Conservation (phyloP, 345 rosid genomes). For the Turritis glabra region DNA sequence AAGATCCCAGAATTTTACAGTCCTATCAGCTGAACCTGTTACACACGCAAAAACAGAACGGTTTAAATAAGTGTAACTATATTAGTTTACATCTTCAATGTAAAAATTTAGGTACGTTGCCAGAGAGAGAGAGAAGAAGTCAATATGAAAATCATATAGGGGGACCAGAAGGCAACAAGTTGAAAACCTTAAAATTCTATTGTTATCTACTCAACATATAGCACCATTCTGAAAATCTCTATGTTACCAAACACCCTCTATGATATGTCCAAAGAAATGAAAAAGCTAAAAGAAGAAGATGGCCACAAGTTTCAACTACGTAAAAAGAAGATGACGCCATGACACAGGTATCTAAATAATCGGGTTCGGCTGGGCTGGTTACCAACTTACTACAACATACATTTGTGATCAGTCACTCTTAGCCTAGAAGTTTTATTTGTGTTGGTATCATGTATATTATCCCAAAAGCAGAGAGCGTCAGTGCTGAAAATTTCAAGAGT, state of each 20-base stretch:
- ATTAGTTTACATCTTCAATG: neutral
- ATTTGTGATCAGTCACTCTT: slow-evolving; percentile 1
- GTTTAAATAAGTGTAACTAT: neutral
- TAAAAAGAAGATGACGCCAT: neutral
- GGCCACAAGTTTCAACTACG: neutral
- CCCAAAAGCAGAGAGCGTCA: neutral
- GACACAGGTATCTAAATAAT: slow-evolving; percentile 3
- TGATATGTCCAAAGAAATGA: slow-evolving; percentile 7
- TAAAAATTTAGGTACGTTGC: neutral
- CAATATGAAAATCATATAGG: neutral
- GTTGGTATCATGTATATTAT: neutral
- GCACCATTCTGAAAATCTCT: neutral
- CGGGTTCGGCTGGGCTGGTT: neutral
- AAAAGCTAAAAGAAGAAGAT: neutral
- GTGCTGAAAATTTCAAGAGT: neutral
- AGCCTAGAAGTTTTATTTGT: neutral
- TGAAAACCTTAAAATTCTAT: neutral
- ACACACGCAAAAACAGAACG: slow-evolving; percentile 19
- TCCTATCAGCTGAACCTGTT: slow-evolving; percentile 94
- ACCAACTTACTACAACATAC: slow-evolving; percentile 20
- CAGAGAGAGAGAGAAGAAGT: slow-evolving; percentile 1
- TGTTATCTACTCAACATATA: slow-evolving; percentile 10
- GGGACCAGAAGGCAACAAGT: neutral
- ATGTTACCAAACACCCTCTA: slow-evolving; percentile 3
- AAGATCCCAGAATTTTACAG: slow-evolving; percentile 98